Evolutionary conservation across 257 asterid species (phyloP).

Genomic region (Marsdenia floribunda): DNA sequence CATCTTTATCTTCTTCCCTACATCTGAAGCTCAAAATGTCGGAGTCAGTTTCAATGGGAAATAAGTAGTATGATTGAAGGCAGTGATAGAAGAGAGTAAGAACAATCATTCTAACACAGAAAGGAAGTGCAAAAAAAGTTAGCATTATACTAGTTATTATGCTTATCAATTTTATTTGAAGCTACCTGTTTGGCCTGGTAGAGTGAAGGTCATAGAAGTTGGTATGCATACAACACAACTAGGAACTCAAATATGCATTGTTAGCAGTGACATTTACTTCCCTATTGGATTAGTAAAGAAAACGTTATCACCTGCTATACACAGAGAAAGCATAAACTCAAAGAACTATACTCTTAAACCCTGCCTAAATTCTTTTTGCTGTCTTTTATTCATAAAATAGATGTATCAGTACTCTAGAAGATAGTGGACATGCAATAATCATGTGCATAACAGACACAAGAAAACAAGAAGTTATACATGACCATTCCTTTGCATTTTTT

Average conservation of each 20-base stretch:
- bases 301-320: neutral
- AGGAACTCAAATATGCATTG: neutral
- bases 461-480: neutral
- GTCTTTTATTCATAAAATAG: neutral
- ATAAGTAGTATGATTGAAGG: neutral
- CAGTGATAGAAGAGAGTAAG: neutral
- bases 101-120: neutral
- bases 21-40: conserved; percentile 52
- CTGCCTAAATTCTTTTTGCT: neutral
- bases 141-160: neutral
- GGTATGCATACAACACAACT: neutral
- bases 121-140: neutral
- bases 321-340: neutral
- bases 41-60: conserved; percentile 12
- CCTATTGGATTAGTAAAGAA: neutral
- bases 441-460: neutral
- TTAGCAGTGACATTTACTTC: neutral
- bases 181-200: neutral
- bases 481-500: neutral
- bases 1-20: conserved; percentile 91
- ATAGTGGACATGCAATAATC: neutral
- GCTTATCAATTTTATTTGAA: neutral
- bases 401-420: neutral
- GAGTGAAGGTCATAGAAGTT: neutral
- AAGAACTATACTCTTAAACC: neutral